These are phyloP conservation scores for Megacollybia marginata DNA, from an alignment of 768 basidiomycete species.

Conservation along the genomic window DNA sequence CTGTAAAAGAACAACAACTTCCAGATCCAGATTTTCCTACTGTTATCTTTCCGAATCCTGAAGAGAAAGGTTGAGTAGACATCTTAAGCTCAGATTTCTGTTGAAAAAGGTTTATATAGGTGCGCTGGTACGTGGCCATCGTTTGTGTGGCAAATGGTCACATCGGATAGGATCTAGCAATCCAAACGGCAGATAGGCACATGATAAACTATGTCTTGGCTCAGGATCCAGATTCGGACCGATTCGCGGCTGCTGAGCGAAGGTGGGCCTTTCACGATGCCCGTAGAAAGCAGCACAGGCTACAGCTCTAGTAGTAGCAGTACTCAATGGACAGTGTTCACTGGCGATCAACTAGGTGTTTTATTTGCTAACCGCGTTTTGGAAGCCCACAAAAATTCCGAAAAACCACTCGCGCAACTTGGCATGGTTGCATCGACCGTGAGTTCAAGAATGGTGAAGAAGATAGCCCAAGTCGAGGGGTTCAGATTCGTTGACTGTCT, in stretches of 20 bases:
- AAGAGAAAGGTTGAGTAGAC: slow-evolving; percentile 63
- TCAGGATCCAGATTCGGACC: slow-evolving; percentile 85
- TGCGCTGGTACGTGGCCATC: slow-evolving; percentile 31
- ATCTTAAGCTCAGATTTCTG: background rate
- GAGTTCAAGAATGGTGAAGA: slow-evolving; percentile 83
- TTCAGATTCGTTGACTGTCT: slow-evolving; percentile 83
- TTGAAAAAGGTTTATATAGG: slow-evolving; percentile 23
- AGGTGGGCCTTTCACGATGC: slow-evolving; percentile 18
- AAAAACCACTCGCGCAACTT: slow-evolving; percentile 45
- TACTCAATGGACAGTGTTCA: slow-evolving; percentile 64
- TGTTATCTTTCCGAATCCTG: slow-evolving; percentile 82
- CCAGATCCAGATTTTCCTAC: slow-evolving; percentile 87
- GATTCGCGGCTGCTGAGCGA: slow-evolving; percentile 73
- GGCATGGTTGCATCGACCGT: slow-evolving; percentile 89
- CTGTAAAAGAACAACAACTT: slow-evolving; percentile 44
- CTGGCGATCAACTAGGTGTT: slow-evolving; percentile 77
- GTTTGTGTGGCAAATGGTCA: background rate
- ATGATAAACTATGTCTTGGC: slow-evolving; percentile 66
- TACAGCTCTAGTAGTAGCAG: slow-evolving; percentile 12
- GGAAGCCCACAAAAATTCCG: slow-evolving; percentile 32
- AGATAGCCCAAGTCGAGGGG: slow-evolving; percentile 68
- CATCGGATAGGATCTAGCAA: slow-evolving; percentile 56
- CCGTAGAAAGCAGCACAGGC: slow-evolving; percentile 3
- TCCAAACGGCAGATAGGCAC: slow-evolving; percentile 48
- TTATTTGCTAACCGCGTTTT: slow-evolving; percentile 38